Conservation (phyloP, 345 rosid species). For the Pistacia integerrima region DNA sequence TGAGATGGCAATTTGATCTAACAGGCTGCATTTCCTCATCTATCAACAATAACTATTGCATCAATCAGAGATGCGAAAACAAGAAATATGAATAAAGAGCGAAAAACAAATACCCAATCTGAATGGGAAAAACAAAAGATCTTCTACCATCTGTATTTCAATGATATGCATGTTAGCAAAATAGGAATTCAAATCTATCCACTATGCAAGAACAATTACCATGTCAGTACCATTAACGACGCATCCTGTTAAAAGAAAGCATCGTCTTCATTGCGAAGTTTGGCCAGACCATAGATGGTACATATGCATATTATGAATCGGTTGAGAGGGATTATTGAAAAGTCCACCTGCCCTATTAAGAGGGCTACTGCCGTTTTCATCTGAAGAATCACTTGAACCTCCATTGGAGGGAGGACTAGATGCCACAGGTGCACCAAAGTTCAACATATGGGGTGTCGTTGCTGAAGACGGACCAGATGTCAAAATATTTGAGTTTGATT, state of each 20-base stretch:
- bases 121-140: neutral
- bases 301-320: constrained; percentile 60
- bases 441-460: constrained; percentile 51
- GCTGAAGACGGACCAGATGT: constrained; percentile 63
- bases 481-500: constrained; percentile 34
- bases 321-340: constrained; percentile 42
- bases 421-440: constrained; percentile 53
- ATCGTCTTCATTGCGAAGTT: constrained; percentile 44
- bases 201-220: constrained; percentile 17
- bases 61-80: neutral
- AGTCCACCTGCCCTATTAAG: constrained; percentile 40
- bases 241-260: constrained; percentile 10
- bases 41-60: constrained; percentile 16
- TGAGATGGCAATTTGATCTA: neutral
- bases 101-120: constrained; percentile 10
- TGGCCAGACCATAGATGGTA: constrained; percentile 66
- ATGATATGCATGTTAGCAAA: constrained; percentile 21
- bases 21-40: constrained; percentile 17
- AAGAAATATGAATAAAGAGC: constrained; percentile 13
- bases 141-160: constrained; percentile 16
- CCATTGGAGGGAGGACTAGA: constrained; percentile 73
- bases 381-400: constrained; percentile 77
- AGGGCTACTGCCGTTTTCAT: constrained; percentile 65
- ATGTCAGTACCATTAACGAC: neutral
- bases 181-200: constrained; percentile 9